A percentile compares a stretch with the other conserved stretches of the same genome.
Evolutionary conservation across 1,284 basidiomycete species (phyloP).

Genomic region (Termitomyces sp.): DNA sequence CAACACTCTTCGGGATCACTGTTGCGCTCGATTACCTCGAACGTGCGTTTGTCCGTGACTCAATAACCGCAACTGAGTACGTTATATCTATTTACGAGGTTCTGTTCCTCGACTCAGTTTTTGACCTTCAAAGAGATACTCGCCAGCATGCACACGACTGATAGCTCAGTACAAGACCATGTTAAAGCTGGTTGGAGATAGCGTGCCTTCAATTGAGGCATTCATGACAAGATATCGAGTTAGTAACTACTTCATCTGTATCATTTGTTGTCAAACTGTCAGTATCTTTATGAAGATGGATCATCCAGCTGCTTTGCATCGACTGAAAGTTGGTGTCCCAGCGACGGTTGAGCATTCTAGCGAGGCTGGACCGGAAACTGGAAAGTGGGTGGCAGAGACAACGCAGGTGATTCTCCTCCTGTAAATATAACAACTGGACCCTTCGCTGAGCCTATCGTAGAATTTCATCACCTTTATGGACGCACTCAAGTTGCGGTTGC

Average conservation of each 20-base stretch:
- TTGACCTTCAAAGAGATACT: conserved; percentile 68
- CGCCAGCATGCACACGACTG: conserved; percentile 88
- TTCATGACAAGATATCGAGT: conserved; percentile 93
- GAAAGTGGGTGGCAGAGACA: conserved; percentile 98
- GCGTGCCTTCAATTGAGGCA: conserved; percentile 77
- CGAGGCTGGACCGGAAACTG: conserved; percentile 79
- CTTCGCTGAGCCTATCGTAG: conserved; percentile 32
- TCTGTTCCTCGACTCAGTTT: conserved; percentile 20
- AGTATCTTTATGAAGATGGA: conserved; percentile 69
- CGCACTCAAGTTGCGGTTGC: conserved; percentile 85
- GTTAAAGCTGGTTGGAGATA: conserved; percentile 86
- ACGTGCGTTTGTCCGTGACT: conserved; percentile 91
- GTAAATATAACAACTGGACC: background rate
- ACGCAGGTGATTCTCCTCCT: conserved; percentile 65
- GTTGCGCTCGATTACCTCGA: conserved; percentile 93
- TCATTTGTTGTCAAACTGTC: background rate
- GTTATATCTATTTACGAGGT: conserved; percentile 28
- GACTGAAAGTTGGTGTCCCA: conserved; percentile 89
- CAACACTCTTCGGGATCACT: conserved; percentile 90
- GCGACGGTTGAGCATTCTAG: conserved; percentile 94
- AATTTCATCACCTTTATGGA: conserved; percentile 99
- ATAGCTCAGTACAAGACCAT: conserved; percentile 97
- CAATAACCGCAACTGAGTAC: conserved; percentile 85
- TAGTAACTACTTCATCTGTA: conserved; percentile 22
- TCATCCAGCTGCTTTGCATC: conserved; percentile 86